Percentiles rank a stretch among this genome's conserved stretches.
These are phyloP conservation scores for Trichoderma sp. DNA, from an alignment of 2,329 filamentous ascomycete species.

Conservation along the genomic window DNA sequence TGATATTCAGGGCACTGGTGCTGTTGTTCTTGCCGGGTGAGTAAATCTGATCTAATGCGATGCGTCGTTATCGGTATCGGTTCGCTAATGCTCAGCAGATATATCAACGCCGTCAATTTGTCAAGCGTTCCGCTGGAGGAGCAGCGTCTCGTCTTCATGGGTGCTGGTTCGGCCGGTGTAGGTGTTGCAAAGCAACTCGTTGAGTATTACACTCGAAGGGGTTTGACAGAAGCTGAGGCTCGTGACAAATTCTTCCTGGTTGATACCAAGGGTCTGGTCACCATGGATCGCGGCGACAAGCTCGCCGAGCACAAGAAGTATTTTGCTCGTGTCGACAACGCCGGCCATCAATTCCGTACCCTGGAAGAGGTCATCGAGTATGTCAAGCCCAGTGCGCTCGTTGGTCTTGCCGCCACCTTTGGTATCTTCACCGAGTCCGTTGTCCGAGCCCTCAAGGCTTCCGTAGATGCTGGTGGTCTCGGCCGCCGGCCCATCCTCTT, in stretches of 20 bases:
- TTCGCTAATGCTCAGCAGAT: slow-evolving; percentile 36
- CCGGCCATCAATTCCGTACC: slow-evolving; percentile 68
- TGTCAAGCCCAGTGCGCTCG: slow-evolving; percentile 89
- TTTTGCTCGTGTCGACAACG: slow-evolving; percentile 64
- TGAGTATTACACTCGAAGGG: slow-evolving; percentile 92
- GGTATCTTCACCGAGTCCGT: slow-evolving; percentile 91
- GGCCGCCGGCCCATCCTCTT: slow-evolving; percentile 88
- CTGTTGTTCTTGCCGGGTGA: slow-evolving; percentile 84
- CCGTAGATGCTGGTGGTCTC: slow-evolving; percentile 59
- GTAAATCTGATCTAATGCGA: slow-evolving; percentile 26
- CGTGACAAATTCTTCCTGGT: slow-evolving; percentile 95
- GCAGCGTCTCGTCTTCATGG: slow-evolving; percentile 93
- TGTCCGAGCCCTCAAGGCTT: slow-evolving; percentile 66
- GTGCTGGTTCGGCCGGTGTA: slow-evolving; percentile 90
- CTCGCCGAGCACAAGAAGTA: slow-evolving; percentile 86
- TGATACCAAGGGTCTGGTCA: slow-evolving; percentile 94
- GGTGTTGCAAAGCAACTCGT: slow-evolving; percentile 98
- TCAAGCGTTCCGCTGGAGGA: slow-evolving; percentile 83
- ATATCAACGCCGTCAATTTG: slow-evolving; percentile 73
- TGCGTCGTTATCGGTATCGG: neutral
- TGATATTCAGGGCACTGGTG: slow-evolving; percentile 95
- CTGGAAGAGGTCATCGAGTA: slow-evolving; percentile 91
- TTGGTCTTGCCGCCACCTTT: slow-evolving; percentile 91
- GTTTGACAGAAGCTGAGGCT: slow-evolving; percentile 82
- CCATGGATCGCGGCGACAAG: slow-evolving; percentile 86